Conservation (phyloP, 257 asterid species). For the Anisodus tanguticus region DNA sequence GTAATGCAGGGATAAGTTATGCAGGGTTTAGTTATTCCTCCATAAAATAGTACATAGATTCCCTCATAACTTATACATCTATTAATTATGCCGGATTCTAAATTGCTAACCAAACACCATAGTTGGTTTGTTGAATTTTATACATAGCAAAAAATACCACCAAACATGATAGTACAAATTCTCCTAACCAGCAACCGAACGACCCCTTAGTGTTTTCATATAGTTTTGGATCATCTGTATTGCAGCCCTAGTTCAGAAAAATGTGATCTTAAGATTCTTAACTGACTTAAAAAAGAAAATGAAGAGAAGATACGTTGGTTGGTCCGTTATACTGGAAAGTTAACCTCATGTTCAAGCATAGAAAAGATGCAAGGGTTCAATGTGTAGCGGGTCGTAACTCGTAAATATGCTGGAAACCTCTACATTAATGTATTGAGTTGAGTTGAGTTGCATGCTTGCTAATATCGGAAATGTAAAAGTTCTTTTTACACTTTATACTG, state of each 20-base stretch:
- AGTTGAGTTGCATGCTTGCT: not conserved
- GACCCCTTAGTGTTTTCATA: not conserved
- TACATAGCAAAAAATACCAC: too few relatives aligned
- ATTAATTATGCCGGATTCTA: too few relatives aligned
- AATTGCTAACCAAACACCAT: too few relatives aligned
- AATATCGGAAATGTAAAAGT: not conserved
- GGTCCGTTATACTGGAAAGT: not conserved
- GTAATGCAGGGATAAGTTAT: too few relatives aligned
- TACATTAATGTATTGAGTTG: not conserved
- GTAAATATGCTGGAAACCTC: constrained; percentile 11
- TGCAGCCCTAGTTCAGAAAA: not conserved
- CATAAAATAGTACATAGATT: too few relatives aligned
- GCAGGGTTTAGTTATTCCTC: too few relatives aligned
- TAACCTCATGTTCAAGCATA: not conserved
- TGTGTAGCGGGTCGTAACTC: not conserved
- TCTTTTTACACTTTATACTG: not conserved
- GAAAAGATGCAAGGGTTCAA: not conserved
- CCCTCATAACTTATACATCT: too few relatives aligned
- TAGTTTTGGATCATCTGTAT: not conserved
- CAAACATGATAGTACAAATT: too few relatives aligned
- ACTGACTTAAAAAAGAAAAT: not conserved
- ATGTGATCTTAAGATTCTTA: not conserved
- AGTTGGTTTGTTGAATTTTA: too few relatives aligned
- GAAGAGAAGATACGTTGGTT: not conserved
- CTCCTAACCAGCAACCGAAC: too few relatives aligned